phyloP scores from a whole-genome alignment of 2,329 filamentous ascomycete genomes.

The Trichoderma hamatum region DNA sequence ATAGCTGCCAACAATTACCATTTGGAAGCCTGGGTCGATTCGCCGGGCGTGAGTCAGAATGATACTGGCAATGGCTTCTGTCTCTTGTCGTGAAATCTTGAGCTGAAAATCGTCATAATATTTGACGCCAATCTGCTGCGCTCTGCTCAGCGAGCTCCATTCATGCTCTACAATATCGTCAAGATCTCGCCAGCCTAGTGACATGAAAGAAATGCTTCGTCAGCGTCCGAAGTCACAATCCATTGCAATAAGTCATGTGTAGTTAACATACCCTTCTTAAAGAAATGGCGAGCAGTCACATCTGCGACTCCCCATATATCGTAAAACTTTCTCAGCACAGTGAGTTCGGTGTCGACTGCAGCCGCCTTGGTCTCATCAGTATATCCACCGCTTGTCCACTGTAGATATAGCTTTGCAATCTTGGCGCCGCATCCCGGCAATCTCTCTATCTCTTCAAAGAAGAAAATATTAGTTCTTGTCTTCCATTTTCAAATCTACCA shows the following conservation, averaged over 20 bases:
- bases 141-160: constrained; percentile 73
- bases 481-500: background rate
- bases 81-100: constrained; percentile 73
- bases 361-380: constrained; percentile 67
- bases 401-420: constrained; percentile 74
- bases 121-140: constrained; percentile 92
- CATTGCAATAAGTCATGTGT: background rate
- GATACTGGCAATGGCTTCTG: constrained; percentile 66
- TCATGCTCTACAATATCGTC: constrained; percentile 85
- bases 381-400: constrained; percentile 66
- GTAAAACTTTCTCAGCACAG: constrained; percentile 71
- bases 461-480: background rate
- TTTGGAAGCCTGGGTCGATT: constrained; percentile 58
- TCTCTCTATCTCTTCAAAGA: constrained; percentile 49
- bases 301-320: constrained; percentile 92
- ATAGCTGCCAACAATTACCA: constrained; percentile 76
- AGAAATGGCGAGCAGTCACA: constrained; percentile 79
- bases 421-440: constrained; percentile 83
- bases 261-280: constrained; percentile 55
- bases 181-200: constrained; percentile 71
- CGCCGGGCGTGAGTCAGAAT: constrained; percentile 69
- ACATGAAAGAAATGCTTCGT: background rate
- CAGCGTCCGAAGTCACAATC: background rate
- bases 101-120: constrained; percentile 83
- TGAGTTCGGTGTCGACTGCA: constrained; percentile 65